Base-by-base conservation (phyloP, 225 moss, liverwort and hornwort species). In the Physcomitrium patens region DNA sequence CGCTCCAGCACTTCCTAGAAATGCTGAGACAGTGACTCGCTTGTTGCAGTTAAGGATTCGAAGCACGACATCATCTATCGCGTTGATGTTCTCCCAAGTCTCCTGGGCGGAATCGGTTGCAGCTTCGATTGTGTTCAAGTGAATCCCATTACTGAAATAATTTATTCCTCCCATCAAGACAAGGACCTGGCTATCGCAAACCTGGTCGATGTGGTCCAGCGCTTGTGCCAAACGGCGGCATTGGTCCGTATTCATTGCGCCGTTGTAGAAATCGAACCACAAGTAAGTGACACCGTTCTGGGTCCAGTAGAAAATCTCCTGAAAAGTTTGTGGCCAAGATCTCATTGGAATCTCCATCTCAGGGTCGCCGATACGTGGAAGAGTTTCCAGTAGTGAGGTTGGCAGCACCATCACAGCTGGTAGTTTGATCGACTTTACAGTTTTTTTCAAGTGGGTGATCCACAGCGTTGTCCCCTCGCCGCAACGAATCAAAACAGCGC, bases 181-280 rank as follows among this genome's bases (percentile, higher is more conserved):
- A 53, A 90, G 60, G 27, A 90, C 83, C 61, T 77, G 77, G 60
- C 72, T 64, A 1, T 0, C 0, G 12, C 57, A 58, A 3, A 12
- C 53, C 8, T 46, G 69, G 49, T 85, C 73, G 10, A 90, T 59
- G n/a, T 74, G 59, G 57, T 83, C 68, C 13, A 90, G 58, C 7
- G 77, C 85, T 13, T 9, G 49, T 0, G 28, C 28, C 16, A 90
- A 60, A 47, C 81, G 76, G 24, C 58, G 66, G 51, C 88, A 88
- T 59, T 90, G 90, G 8, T 81, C 73, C 2, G 90, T 88, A 67
- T 79, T 90, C 90, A 88, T 86, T 10, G 90, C 86, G 8, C 90
- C 90, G 63, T 90, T 90, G 78, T 88, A 90, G 76, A 90, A 88
- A 1, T 90, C 86, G 7, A 90, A 90, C 88, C 90, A 88, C 9